Conservation (phyloP, 306 rosid species). For the Pyrus communis region DNA sequence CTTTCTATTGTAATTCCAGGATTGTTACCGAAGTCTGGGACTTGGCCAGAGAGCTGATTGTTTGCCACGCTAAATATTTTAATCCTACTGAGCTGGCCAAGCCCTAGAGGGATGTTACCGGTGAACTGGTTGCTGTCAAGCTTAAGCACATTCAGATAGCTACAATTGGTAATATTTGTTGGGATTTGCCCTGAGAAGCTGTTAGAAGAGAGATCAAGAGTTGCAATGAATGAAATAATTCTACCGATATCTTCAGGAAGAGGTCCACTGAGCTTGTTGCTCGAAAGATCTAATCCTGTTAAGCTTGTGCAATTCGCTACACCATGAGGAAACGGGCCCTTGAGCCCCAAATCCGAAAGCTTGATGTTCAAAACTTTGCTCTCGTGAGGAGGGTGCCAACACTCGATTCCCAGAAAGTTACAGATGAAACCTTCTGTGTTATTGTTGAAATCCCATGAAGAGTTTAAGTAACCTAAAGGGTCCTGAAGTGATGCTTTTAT, state of each 20-base stretch:
- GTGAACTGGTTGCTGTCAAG: conserved; percentile 54
- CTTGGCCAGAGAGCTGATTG: conserved; percentile 55
- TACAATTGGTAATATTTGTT: conserved; percentile 17
- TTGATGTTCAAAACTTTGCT: conserved; percentile 53
- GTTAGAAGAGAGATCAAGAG: conserved; percentile 68
- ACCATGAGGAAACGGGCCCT: conserved; percentile 52
- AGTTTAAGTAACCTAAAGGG: conserved; percentile 34
- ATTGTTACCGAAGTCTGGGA: conserved; percentile 16
- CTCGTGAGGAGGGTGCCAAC: conserved; percentile 91
- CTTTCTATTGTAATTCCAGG: background rate
- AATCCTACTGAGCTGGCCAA: conserved; percentile 31
- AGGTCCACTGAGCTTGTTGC: conserved; percentile 44
- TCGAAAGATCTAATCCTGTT: conserved; percentile 71
- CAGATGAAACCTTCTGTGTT: conserved; percentile 55
- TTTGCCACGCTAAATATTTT: conserved; percentile 38
- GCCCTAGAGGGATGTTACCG: conserved; percentile 49
- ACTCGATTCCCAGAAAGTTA: conserved; percentile 57
- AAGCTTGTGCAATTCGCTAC: conserved; percentile 53
- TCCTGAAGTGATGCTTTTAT: conserved; percentile 36
- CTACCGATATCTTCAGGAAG: conserved; percentile 34
- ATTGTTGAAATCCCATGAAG: conserved; percentile 64
- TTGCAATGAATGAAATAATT: background rate
- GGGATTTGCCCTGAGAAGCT: conserved; percentile 63
- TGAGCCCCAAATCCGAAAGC: conserved; percentile 61
- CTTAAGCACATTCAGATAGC: conserved; percentile 48